Evolutionary conservation across 768 basidiomycete genomes (phyloP).

Genomic region (Boletus reticuloceps): DNA sequence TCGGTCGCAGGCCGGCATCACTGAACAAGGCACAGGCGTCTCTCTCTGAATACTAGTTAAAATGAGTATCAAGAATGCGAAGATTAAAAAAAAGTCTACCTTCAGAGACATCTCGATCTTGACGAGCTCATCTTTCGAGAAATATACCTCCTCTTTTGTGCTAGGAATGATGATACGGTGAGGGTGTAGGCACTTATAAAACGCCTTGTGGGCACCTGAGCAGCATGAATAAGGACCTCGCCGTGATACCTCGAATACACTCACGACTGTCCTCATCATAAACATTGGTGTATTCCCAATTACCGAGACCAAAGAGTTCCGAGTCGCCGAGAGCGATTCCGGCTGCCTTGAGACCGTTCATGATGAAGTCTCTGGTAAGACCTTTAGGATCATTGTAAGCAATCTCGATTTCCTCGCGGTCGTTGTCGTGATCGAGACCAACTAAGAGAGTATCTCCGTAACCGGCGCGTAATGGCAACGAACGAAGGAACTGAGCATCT

Average conservation of each 20-base stretch:
- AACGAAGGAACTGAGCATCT: slow-evolving; percentile 70
- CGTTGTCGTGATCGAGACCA: slow-evolving; percentile 87
- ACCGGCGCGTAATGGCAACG: slow-evolving; percentile 73
- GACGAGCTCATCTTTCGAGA: slow-evolving; percentile 72
- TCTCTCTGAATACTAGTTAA: slow-evolving; percentile 66
- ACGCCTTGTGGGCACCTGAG: slow-evolving; percentile 81
- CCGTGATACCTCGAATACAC: slow-evolving; percentile 16
- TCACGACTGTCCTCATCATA: slow-evolving; percentile 56
- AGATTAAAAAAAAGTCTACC: slow-evolving; percentile 41
- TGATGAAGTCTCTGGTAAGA: slow-evolving; percentile 71
- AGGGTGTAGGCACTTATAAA: slow-evolving; percentile 61
- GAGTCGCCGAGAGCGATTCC: slow-evolving; percentile 69
- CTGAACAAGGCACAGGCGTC: slow-evolving; percentile 73
- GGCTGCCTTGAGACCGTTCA: slow-evolving; percentile 78
- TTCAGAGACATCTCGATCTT: slow-evolving; percentile 89
- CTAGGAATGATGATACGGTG: slow-evolving; percentile 58
- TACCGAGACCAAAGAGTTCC: slow-evolving; percentile 54
- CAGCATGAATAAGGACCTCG: not conserved
- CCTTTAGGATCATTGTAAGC: slow-evolving; percentile 87
- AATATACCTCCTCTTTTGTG: slow-evolving; percentile 42
- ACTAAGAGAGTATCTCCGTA: slow-evolving; percentile 81
- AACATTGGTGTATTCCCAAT: slow-evolving; percentile 71
- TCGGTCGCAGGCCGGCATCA: slow-evolving; percentile 72
- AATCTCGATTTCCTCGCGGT: slow-evolving; percentile 63
- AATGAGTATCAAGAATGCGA: not conserved